Conservation (phyloP, 2,329 filamentous ascomycete genomes). For the Alternaria tenuissima region DNA sequence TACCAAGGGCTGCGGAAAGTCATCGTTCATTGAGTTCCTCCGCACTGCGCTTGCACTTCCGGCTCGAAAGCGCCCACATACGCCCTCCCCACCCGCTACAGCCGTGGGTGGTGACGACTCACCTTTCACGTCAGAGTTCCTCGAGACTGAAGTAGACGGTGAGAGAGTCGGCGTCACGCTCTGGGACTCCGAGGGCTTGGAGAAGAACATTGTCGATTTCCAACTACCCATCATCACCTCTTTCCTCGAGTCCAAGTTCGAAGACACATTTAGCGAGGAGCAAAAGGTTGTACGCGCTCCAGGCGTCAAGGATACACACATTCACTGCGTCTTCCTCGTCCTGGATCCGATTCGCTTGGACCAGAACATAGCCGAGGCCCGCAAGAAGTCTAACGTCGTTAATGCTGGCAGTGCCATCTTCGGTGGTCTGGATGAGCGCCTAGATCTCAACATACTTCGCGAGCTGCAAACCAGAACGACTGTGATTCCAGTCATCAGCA, state of each 20-base stretch:
- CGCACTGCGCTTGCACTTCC: constrained; percentile 84
- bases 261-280: constrained; percentile 96
- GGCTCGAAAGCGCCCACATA: constrained; percentile 72
- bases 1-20: constrained; percentile 88
- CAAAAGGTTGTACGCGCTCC: constrained; percentile 96
- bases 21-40: constrained; percentile 95
- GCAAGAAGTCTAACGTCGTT: constrained; percentile 62
- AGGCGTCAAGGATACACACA: constrained; percentile 93
- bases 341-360: constrained; percentile 89
- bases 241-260: constrained; percentile 97
- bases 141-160: constrained; percentile 93
- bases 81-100: constrained; percentile 54
- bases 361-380: constrained; percentile 73
- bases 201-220: constrained; percentile 93
- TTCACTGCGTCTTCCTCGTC: constrained; percentile 92
- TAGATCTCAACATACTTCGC: constrained; percentile 89
- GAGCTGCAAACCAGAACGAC: constrained; percentile 92
- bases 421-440: constrained; percentile 81
- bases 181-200: constrained; percentile 95
- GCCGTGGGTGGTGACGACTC: constrained; percentile 55
- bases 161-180: constrained; percentile 92
- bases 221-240: constrained; percentile 90
- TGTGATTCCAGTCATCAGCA: constrained; percentile 93
- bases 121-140: constrained; percentile 82
- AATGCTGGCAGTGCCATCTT: constrained; percentile 60